Conservation (phyloP, 768 basidiomycete species). For the Inosperma sp. region DNA sequence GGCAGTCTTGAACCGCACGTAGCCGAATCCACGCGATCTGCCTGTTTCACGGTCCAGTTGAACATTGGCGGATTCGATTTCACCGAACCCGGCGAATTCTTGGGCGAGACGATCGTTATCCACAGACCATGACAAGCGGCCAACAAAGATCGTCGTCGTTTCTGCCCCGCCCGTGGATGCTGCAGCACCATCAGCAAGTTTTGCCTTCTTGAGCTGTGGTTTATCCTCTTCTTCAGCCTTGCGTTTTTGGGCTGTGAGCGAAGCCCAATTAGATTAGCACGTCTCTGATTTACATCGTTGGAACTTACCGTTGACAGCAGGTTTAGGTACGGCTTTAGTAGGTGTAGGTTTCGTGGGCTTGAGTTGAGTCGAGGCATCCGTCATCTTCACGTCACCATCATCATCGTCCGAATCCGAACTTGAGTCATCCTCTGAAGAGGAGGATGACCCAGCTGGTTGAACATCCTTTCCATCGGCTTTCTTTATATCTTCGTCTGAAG, state of each 20-base stretch:
- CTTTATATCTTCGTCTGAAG: slow-evolving; percentile 18
- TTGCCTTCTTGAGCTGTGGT: slow-evolving; percentile 75
- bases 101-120: slow-evolving; percentile 92
- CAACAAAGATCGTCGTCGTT: slow-evolving; percentile 80
- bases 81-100: slow-evolving; percentile 87
- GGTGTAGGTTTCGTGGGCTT: slow-evolving; percentile 18
- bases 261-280: neutral
- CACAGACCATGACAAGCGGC: slow-evolving; percentile 91
- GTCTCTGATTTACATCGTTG: neutral
- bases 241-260: slow-evolving; percentile 57
- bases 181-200: slow-evolving; percentile 58
- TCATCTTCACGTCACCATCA: slow-evolving; percentile 59
- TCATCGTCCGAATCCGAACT: slow-evolving; percentile 33
- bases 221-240: slow-evolving; percentile 66
- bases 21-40: slow-evolving; percentile 80
- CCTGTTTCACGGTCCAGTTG: slow-evolving; percentile 79
- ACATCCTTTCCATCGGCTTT: slow-evolving; percentile 15
- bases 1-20: slow-evolving; percentile 68
- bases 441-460: slow-evolving; percentile 28
- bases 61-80: slow-evolving; percentile 86
- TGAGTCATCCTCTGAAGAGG: slow-evolving; percentile 26
- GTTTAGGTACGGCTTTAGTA: slow-evolving; percentile 21
- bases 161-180: slow-evolving; percentile 43
- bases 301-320: slow-evolving; percentile 32
- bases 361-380: slow-evolving; percentile 29